These are phyloP conservation scores for Rhizopogon parksii DNA, from an alignment of 1,284 basidiomycete species.

Conservation along the genomic window DNA sequence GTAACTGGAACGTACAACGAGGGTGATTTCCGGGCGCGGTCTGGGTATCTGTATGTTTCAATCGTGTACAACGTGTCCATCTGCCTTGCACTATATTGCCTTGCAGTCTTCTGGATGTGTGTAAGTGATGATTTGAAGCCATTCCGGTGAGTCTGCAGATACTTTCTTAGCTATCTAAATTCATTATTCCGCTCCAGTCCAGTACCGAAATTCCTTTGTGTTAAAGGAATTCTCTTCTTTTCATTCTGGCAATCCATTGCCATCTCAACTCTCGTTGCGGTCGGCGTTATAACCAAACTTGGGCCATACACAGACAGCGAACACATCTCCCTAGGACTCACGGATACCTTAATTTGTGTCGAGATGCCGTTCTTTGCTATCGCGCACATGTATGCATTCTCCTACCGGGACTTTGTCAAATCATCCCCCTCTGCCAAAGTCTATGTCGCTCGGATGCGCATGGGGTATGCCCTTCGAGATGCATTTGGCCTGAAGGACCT, in stretches of 20 bases:
- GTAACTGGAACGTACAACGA: conserved; percentile 85
- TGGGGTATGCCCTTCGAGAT: conserved; percentile 83
- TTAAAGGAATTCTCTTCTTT: conserved; percentile 97
- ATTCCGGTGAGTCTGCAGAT: conserved; percentile 54
- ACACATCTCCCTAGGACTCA: conserved; percentile 85
- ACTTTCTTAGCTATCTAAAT: background rate
- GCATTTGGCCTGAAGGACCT: conserved; percentile 85
- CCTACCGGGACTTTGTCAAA: conserved; percentile 79
- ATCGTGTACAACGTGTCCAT: conserved; percentile 77
- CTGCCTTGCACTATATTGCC: conserved; percentile 73
- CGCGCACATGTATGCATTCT: conserved; percentile 87
- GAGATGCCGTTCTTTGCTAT: conserved; percentile 99
- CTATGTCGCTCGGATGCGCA: conserved; percentile 81
- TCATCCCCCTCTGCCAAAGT: conserved; percentile 31
- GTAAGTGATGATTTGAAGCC: conserved; percentile 82
- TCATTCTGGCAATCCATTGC: conserved; percentile 95
- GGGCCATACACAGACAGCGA: conserved; percentile 89
- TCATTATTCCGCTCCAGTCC: conserved; percentile 39
- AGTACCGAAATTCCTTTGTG: conserved; percentile 92
- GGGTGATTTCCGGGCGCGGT: conserved; percentile 75
- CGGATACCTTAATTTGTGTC: conserved; percentile 86
- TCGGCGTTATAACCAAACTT: conserved; percentile 68
- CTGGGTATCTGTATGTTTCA: conserved; percentile 90
- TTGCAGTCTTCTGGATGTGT: conserved; percentile 93
- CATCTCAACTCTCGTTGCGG: conserved; percentile 84